Conservation (phyloP, 192 early-diverging fungal species). For the Thamnidium elegans region DNA sequence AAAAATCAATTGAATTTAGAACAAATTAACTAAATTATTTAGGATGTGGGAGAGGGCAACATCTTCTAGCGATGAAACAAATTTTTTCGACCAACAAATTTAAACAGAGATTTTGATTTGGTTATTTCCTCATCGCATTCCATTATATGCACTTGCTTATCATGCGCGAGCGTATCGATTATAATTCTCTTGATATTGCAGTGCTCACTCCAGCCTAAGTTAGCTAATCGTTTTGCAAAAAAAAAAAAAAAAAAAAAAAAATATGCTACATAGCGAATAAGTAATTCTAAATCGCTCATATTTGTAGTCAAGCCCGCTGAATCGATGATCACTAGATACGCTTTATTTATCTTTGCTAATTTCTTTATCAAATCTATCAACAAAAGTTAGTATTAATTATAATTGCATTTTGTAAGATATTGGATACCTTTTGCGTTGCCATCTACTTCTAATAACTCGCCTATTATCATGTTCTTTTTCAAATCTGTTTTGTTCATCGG, state of each 20-base stretch:
- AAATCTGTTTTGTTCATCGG: conserved; percentile 10
- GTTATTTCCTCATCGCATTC: conserved; percentile 10
- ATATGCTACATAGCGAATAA: conserved; percentile 10
- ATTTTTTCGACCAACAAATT: no score
- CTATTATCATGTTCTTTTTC: conserved; percentile 12
- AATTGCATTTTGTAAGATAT: conserved; percentile 14
- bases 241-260: no score
- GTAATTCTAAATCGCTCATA: conserved; percentile 15
- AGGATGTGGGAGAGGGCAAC: no score
- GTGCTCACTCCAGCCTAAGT: conserved; percentile 14
- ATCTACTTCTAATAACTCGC: conserved; percentile 2
- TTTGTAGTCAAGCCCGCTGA: conserved; percentile 2
- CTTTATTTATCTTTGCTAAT: conserved; percentile 5
- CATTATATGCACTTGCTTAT: conserved; percentile 13
- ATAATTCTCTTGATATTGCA: conserved; percentile 10
- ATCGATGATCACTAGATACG: neutral
- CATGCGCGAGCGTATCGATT: conserved; percentile 7
- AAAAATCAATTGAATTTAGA: no score
- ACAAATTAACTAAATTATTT: no score
- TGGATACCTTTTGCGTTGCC: conserved; percentile 14
- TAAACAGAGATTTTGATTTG: neutral
- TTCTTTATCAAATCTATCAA: conserved; percentile 16
- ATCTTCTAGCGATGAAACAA: no score
- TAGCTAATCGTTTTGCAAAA: conserved; percentile 15
- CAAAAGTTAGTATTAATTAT: conserved; percentile 14